Evolutionary conservation across 495 filamentous ascomycete species (phyloP).

Genomic region (Aspergillus haitiensis): DNA sequence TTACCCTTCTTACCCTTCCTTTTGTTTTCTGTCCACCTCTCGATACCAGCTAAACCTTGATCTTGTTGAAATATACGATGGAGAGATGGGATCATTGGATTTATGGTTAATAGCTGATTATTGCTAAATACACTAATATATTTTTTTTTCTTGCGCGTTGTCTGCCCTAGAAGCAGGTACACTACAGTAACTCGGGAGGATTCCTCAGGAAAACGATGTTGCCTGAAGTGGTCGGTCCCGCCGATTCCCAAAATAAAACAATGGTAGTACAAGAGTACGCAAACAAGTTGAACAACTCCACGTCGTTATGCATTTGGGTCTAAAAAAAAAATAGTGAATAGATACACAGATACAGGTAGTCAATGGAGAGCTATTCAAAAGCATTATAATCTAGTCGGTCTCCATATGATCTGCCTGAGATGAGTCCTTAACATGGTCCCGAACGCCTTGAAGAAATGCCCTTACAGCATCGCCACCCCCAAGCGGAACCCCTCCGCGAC

Average conservation of each 20-base stretch:
- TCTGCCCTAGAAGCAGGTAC: constrained; percentile 17
- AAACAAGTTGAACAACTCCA: no score
- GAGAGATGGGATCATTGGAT: no score
- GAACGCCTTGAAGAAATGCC: constrained; percentile 85
- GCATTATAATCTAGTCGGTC: constrained; percentile 38
- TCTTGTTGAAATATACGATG: no score
- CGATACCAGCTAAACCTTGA: no score
- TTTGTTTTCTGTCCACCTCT: no score
- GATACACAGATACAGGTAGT: constrained; percentile 5
- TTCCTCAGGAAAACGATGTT: constrained; percentile 9
- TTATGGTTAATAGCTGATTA: no score
- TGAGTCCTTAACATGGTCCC: constrained; percentile 62
- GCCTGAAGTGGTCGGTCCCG: constrained; percentile 17
- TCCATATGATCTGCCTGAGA: constrained; percentile 46
- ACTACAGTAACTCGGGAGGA: not conserved
- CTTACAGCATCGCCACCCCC: constrained; percentile 87
- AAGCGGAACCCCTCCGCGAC: constrained; percentile 70
- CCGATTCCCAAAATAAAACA: constrained; percentile 24
- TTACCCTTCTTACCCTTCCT: no score
- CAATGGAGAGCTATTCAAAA: not conserved
- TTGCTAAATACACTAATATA: not conserved
- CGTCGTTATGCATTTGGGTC: constrained; percentile 7
- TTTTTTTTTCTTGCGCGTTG: not conserved
- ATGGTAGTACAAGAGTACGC: not conserved
- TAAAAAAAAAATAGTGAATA: constrained; percentile 9